These are phyloP conservation scores for Fusarium udum DNA, from an alignment of 2,329 filamentous ascomycete genomes.

Conservation along the genomic window DNA sequence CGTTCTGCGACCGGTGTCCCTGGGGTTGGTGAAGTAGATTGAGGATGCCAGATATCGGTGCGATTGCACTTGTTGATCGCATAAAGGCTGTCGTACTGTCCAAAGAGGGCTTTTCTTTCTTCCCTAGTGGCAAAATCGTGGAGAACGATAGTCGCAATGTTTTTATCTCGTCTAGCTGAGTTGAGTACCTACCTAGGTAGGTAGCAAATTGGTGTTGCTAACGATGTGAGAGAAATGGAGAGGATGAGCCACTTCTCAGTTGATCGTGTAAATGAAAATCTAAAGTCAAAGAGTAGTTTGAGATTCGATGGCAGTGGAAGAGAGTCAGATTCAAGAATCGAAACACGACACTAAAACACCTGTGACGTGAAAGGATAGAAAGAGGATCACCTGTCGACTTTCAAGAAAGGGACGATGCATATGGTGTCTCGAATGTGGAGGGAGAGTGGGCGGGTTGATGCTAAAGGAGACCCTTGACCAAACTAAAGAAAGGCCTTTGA, in stretches of 20 bases:
- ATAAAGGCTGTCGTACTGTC: not conserved
- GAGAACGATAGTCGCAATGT: slow-evolving; percentile 2
- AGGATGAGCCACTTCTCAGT: not conserved
- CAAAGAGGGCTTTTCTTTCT: not conserved
- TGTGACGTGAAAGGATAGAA: slow-evolving; percentile 38
- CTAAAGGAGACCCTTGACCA: slow-evolving; percentile 39
- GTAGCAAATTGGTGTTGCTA: not conserved
- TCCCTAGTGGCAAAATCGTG: not conserved
- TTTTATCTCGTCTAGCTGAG: slow-evolving; percentile 2
- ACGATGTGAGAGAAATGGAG: not conserved
- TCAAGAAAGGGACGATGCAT: slow-evolving; percentile 43
- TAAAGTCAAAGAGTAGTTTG: not conserved
- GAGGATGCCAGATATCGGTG: slow-evolving; percentile 21
- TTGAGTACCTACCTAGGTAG: not conserved
- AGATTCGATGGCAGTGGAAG: not conserved
- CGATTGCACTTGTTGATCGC: not conserved
- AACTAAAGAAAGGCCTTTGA: slow-evolving; percentile 29
- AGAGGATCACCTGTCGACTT: slow-evolving; percentile 38
- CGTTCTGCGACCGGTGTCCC: slow-evolving; percentile 41
- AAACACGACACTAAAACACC: slow-evolving; percentile 33
- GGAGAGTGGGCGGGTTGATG: slow-evolving; percentile 37
- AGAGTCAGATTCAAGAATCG: slow-evolving; percentile 2
- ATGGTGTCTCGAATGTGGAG: slow-evolving; percentile 48
- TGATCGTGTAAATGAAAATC: not conserved
- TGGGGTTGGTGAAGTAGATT: slow-evolving; percentile 36